Percentiles rank a stretch among this genome's conserved stretches.
phyloP scores from a whole-genome alignment of 805 yeast species.

The Saccharomycopsis fermentans region DNA sequence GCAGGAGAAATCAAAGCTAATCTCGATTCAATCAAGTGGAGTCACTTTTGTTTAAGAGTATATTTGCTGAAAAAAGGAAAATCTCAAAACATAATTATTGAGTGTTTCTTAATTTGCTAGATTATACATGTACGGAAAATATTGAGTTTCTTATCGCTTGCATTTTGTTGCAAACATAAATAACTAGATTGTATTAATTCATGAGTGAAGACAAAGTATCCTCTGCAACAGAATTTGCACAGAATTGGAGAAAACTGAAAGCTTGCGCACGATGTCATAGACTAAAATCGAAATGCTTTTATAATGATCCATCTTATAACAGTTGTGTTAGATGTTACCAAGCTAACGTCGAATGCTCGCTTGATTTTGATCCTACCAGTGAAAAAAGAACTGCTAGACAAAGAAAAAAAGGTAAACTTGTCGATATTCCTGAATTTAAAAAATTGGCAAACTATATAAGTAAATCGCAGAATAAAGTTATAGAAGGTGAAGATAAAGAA shows the following conservation, averaged over 20 bases:
- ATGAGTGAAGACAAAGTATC: background rate
- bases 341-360: conserved; percentile 37
- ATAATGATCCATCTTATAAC: conserved; percentile 34
- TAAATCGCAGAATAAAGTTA: conserved; percentile 3
- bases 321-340: conserved; percentile 38
- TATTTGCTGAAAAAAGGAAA: too few relatives aligned
- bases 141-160: background rate
- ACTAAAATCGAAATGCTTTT: conserved; percentile 42
- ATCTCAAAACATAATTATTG: too few relatives aligned
- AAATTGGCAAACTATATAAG: conserved; percentile 6
- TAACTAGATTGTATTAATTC: background rate
- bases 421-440: conserved; percentile 15
- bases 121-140: too few relatives aligned
- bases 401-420: conserved; percentile 24
- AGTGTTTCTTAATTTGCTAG: too few relatives aligned
- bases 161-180: background rate
- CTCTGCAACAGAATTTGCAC: conserved; percentile 27
- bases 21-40: too few relatives aligned
- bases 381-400: conserved; percentile 31
- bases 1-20: too few relatives aligned
- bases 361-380: conserved; percentile 40
- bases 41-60: too few relatives aligned
- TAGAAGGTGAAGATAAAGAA: background rate
- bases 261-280: conserved; percentile 51
- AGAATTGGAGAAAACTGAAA: conserved; percentile 35